Evolutionary conservation across 2,329 filamentous ascomycete genomes (phyloP), one percentile per base, ranked within the genome.

Genomic region (Geosmithia morbida): DNA sequence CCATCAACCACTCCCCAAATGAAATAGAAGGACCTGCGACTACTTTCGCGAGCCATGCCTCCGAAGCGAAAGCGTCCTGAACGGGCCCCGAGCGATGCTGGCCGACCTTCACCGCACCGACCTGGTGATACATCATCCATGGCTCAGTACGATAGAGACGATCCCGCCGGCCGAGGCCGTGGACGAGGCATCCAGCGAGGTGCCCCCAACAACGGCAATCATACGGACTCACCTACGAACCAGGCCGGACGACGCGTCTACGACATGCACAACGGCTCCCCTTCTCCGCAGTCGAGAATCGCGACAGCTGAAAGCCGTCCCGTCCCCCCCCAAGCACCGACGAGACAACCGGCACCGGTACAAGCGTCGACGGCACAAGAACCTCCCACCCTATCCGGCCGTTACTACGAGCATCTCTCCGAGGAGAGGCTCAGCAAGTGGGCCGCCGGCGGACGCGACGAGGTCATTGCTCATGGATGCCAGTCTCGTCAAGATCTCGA

Each of bases 361-460:
- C 30, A 43, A 43, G 41, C 42, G 7, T 46, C 49, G 33, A 8
- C 22, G 22, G 52, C 57, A n/a, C 53, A 57, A 19, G 40, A 58
- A 57, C 45, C 59, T 54, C 41, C 67, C 7, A 54, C 63, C 37
- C 57, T 57, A 44, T 65, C 69, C 29, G 68, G 65, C 45, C 92
- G 85, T 62, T 76, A 75, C 54, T 96, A 92, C 63, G 76, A 83
- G 49, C 80, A 83, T 56, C 63, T 96, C 44, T 92, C 85, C 4
- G 79, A 87, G 51, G 75, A 81, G 19, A 72, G 75, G 48, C 62
- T 92, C 46, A 66, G 71, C 30, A 65, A 69, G 29, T 97, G 92
- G 92, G 65, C 71, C 40, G 69, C 74, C 33, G 71, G 67, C 43
- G 86, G 85, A 29, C 81, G 80, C 48, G 72, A 81, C 51, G 75